Conservation (phyloP, 2,329 filamentous ascomycete genomes). For the Trichoderma sp. region DNA sequence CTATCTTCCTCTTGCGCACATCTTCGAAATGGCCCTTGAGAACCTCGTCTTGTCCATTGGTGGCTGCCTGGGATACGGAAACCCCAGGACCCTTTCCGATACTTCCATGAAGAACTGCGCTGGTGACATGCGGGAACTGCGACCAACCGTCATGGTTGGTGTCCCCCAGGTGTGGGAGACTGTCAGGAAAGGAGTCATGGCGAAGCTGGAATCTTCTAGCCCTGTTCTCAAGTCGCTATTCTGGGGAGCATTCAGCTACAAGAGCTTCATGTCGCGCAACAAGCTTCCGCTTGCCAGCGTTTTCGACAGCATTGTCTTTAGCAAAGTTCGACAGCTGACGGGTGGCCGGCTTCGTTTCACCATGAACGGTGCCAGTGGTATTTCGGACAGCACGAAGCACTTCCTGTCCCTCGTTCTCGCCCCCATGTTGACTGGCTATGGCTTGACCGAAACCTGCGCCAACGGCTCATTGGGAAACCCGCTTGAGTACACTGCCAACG, state of each 20-base stretch:
- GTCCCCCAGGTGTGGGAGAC: conserved; percentile 98
- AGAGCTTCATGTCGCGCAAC: conserved; percentile 57
- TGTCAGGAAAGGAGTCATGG: conserved; percentile 89
- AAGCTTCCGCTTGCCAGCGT: conserved; percentile 67
- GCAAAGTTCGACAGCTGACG: conserved; percentile 86
- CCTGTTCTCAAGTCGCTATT: conserved; percentile 76
- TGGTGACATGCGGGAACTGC: conserved; percentile 91
- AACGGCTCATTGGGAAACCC: conserved; percentile 83
- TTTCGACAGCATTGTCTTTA: conserved; percentile 84
- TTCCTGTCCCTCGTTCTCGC: conserved; percentile 92
- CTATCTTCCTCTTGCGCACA: conserved; percentile 93
- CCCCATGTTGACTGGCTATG: conserved; percentile 93
- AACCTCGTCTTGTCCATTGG: conserved; percentile 88
- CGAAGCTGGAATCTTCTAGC: conserved; percentile 72
- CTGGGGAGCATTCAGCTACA: conserved; percentile 63
- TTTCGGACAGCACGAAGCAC: conserved; percentile 81
- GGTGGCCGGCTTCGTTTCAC: conserved; percentile 86
- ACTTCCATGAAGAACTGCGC: conserved; percentile 83
- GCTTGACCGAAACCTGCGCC: conserved; percentile 88
- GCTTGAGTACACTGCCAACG: conserved; percentile 74
- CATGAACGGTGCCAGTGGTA: conserved; percentile 91
- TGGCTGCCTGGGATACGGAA: conserved; percentile 90
- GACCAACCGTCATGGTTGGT: conserved; percentile 86
- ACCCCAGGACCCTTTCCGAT: conserved; percentile 85
- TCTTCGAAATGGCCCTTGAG: conserved; percentile 95